A percentile compares a stretch with the other conserved stretches of the same genome.
Evolutionary conservation across 2,329 filamentous ascomycete genomes (phyloP).

Genomic region (Ceratocystiopsis minuta): DNA sequence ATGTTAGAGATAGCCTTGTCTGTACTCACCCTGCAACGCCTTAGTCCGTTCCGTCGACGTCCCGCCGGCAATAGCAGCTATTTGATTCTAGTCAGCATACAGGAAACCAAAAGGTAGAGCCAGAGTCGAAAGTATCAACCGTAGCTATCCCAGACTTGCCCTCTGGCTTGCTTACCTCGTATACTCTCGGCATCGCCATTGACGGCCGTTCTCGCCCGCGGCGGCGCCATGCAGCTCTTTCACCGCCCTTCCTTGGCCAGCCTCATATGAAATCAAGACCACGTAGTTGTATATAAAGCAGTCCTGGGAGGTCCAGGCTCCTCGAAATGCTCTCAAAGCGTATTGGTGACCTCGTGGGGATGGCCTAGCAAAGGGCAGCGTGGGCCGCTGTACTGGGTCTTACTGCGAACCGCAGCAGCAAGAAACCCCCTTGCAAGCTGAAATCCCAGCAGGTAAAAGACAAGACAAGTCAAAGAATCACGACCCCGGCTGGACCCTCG

Average conservation of each 20-base stretch:
- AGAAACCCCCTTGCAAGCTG: too few relatives aligned
- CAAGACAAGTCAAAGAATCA: too few relatives aligned
- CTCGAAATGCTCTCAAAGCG: too few relatives aligned
- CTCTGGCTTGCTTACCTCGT: conserved; percentile 4
- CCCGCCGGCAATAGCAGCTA: conserved; percentile 5
- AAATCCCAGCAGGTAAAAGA: too few relatives aligned
- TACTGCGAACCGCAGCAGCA: too few relatives aligned
- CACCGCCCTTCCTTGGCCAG: not conserved
- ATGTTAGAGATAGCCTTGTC: not conserved
- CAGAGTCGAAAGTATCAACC: not conserved
- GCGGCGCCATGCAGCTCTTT: conserved; percentile 5
- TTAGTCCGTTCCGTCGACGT: conserved; percentile 8
- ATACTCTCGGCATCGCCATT: conserved; percentile 9
- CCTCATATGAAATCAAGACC: too few relatives aligned
- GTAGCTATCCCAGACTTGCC: not conserved
- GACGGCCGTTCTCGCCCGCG: conserved; percentile 3
- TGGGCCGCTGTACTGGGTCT: too few relatives aligned
- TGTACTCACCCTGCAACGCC: conserved; percentile 9
- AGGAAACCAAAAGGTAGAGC: not conserved
- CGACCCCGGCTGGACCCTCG: too few relatives aligned
- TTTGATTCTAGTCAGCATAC: not conserved
- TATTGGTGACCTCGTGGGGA: too few relatives aligned
- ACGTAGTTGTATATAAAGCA: too few relatives aligned
- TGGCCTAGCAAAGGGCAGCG: too few relatives aligned
- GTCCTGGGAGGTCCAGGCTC: too few relatives aligned